Base-by-base conservation (phyloP, 163 green algal genomes). In the Scenedesmus sp. region DNA sequence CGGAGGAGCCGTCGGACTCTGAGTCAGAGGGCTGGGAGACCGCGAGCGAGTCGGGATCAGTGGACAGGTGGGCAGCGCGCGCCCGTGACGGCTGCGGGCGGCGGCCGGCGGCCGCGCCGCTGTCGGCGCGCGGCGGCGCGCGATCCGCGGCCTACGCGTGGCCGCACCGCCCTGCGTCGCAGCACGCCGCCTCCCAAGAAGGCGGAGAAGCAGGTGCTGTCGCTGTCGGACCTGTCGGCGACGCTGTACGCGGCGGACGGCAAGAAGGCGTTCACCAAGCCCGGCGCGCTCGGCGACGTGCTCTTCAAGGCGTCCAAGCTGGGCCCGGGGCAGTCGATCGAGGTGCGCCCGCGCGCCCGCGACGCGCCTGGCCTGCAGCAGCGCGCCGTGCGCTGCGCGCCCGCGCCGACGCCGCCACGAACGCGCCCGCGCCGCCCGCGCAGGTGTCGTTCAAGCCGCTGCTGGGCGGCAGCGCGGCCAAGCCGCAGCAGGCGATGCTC, bases 401-500 rank as follows among this genome's bases (percentile, higher is more conserved):
- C 14, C 31, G 11, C 3, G 58, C 60, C 9, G 36, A 33, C 18
- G 22, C 29, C 26, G 62, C 58, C 28, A 48, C 29, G 10, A 75
- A 50, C 48, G 17, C 42, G 47, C 14, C n/a, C 48, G 15, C 39
- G 63, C 36, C 22, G 18, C 63, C 58, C 22, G 14, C 22, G 45
- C 78, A 88, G 84, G 76, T 88, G 26, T 44, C 70, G 4, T 54
- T 84, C 33, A 50, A 45, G 15, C 60, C 84, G 3, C 54, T 60
- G 70, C 56, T 82, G 51, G 44, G 47, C 36, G 75, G 75, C 11
- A 29, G 58, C 15, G 20, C 64, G 0, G 63, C 74, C 51, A 89
- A 87, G 81, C 76, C 84, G 2, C 84, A 89, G 81, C 84, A 89
- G 63, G 81, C 80, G 26, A 87, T 87, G 71, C 71, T 89, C 17